Base-by-base conservation (phyloP, 73 alveolate species). In the Durusdinium trenchii region DNA sequence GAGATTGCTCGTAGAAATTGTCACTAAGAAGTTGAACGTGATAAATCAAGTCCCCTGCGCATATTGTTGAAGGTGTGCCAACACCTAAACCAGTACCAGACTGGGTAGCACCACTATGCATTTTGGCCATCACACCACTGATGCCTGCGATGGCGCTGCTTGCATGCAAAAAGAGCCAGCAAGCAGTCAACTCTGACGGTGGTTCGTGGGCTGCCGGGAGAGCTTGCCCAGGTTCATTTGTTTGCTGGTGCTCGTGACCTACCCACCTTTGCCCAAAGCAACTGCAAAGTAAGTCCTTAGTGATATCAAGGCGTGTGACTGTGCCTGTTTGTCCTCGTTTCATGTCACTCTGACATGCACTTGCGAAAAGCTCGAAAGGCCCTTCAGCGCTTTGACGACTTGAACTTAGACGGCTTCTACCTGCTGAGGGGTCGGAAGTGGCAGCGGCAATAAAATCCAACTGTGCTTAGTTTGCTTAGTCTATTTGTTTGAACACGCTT, bases 31-130 rank as follows among this genome's bases (percentile, higher is more conserved):
- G n/a, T n/a, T n/a, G n/a, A n/a, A n/a, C n/a, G n/a, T n/a, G n/a
- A n/a, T n/a, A n/a, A n/a, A n/a, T n/a, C n/a, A n/a, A n/a, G 9
- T 54, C 64, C 64, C 20, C 20, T 54, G 64, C 9, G 64, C 28
- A 20, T 12, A 9, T 54, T 54, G 20, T 9, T 40, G 32, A 32
- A 89, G 96, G 97, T 40, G 89, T 76, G 46, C 97, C 97, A 16
- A 45, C 43, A 40, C 97, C 97, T 30, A 91, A 91, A 54, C 97
- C 97, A 46, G 97, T 69, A 6, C 97, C 97, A 30, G 97, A 91
- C 73, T 91, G 97, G 97, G 89, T 69, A 73, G 67, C 87, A 26
- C 76, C 73, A 3, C 57, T 91, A 38, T 76, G 64, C 86, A 54
- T 76, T n/a, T 43, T 91, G 73, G 97, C 97, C 26, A 52, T 54